A percentile compares a stretch with the other conserved stretches of the same genome.
Evolutionary conservation across 2,329 filamentous ascomycete genomes (phyloP).

Genomic region (Apiospora hydei): DNA sequence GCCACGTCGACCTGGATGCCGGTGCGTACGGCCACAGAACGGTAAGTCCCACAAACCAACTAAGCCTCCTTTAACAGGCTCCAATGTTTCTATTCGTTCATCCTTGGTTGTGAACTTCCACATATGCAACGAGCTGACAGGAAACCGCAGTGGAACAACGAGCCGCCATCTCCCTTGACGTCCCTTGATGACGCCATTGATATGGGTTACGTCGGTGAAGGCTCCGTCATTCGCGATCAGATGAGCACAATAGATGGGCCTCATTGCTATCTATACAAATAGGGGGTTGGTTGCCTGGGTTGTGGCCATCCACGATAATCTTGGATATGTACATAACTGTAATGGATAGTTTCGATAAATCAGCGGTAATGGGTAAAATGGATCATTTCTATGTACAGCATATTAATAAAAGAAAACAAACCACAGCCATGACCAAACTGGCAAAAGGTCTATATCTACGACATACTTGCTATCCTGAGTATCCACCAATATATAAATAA

Average conservation of each 20-base stretch:
- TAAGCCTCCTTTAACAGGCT: not conserved
- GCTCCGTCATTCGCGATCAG: slow-evolving; percentile 2
- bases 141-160: slow-evolving; percentile 2
- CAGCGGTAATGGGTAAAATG: not conserved
- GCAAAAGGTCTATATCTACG: too few species aligned
- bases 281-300: too few species aligned
- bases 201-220: slow-evolving; percentile 7
- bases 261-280: not conserved
- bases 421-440: too few species aligned
- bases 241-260: slow-evolving; percentile 5
- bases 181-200: not conserved
- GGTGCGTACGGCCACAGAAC: not conserved
- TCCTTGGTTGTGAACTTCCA: not conserved
- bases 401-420: not conserved
- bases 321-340: not conserved
- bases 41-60: not conserved
- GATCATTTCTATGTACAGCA: not conserved
- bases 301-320: too few species aligned
- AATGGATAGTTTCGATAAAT: not conserved
- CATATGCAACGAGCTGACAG: not conserved
- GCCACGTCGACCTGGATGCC: slow-evolving; percentile 2
- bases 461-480: too few species aligned
- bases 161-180: not conserved
- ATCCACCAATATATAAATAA: too few species aligned
- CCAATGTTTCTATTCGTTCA: not conserved